Percentiles rank a stretch among this genome's conserved stretches.
These are phyloP conservation scores for Starmera stellimalicola DNA, from an alignment of 1,139 yeast genomes.

Conservation along the genomic window DNA sequence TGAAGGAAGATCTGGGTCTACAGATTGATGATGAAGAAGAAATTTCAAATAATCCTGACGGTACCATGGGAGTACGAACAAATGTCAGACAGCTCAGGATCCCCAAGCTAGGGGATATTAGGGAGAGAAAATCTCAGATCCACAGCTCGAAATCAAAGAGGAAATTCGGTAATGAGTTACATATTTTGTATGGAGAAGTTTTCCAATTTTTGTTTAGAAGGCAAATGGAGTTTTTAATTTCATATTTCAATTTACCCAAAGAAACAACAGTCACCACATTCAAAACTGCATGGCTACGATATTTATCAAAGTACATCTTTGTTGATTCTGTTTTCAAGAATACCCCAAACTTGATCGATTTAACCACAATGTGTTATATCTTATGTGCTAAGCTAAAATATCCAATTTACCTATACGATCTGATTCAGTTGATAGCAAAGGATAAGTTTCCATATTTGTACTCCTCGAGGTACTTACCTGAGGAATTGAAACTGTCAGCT, in stretches of 20 bases:
- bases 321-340: neutral
- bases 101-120: too few species aligned
- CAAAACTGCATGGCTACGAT: constrained; percentile 41
- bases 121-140: too few species aligned
- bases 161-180: too few species aligned
- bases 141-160: too few species aligned
- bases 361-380: constrained; percentile 29
- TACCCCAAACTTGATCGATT: constrained; percentile 21
- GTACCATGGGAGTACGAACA: too few species aligned
- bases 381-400: constrained; percentile 28
- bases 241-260: constrained; percentile 23
- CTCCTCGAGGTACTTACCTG: constrained; percentile 26
- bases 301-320: constrained; percentile 6
- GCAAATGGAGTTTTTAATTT: constrained; percentile 36
- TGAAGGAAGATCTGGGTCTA: constrained; percentile 59
- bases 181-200: constrained; percentile 32
- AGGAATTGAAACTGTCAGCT: constrained; percentile 20
- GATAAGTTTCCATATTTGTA: constrained; percentile 33
- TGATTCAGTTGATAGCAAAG: constrained; percentile 23
- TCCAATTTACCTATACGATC: constrained; percentile 31
- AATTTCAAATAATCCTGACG: too few species aligned
- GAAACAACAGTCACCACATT: constrained; percentile 25
- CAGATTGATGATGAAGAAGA: constrained; percentile 77
- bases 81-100: too few species aligned
- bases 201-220: constrained; percentile 45